Percentiles rank a stretch among this genome's conserved stretches.
Conservation (phyloP, 2,329 filamentous ascomycete species). For the Aureobasidium sp. region DNA sequence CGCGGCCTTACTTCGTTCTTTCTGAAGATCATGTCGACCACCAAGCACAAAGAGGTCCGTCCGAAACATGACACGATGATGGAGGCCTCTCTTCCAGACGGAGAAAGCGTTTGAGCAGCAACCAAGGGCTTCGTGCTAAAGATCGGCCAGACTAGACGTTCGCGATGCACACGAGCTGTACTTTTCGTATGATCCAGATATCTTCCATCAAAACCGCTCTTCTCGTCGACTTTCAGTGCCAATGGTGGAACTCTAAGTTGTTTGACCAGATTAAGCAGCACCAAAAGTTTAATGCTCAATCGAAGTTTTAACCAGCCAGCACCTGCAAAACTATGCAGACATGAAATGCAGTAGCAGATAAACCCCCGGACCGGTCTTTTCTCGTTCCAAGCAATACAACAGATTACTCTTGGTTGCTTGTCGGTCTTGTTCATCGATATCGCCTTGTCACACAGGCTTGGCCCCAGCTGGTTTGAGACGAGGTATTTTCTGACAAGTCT, state of each 20-base stretch:
- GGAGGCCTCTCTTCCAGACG: not conserved
- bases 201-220: not conserved
- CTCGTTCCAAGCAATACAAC: not conserved
- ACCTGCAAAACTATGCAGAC: not conserved
- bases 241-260: not conserved
- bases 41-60: not conserved
- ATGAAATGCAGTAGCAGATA: not conserved
- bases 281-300: not conserved
- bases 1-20: conserved; percentile 6
- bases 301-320: not conserved
- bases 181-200: not conserved
- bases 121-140: not conserved
- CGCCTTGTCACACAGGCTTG: not conserved
- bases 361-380: not conserved
- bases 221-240: not conserved
- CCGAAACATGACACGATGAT: conserved; percentile 1
- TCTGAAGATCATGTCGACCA: not conserved
- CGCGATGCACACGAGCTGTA: not conserved
- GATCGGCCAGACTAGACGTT: not conserved
- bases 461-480: not conserved
- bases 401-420: not conserved
- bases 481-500: conserved; percentile 4
- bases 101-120: not conserved
- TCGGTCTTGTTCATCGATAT: not conserved
- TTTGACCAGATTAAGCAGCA: conserved; percentile 4